A percentile compares a stretch with the other conserved stretches of the same genome.
Evolutionary conservation across 2,329 filamentous ascomycete species (phyloP).

Genomic region (Didymella keratinophila): DNA sequence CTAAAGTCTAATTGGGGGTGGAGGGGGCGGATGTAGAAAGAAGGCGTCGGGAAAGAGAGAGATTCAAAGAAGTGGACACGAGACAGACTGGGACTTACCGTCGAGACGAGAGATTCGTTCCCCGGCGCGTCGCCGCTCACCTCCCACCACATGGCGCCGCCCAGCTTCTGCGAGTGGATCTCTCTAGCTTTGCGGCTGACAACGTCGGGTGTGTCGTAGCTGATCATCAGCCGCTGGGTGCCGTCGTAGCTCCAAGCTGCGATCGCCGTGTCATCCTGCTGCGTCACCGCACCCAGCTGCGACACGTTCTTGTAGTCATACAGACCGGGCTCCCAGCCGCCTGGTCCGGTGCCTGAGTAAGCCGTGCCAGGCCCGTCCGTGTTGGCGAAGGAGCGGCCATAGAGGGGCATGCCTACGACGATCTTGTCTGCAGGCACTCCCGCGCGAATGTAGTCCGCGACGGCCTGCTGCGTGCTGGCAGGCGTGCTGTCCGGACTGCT

Average conservation of each 20-base stretch:
- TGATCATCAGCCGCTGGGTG: constrained; percentile 33
- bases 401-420: constrained; percentile 48
- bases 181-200: constrained; percentile 36
- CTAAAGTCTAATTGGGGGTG: too few relatives aligned
- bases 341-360: constrained; percentile 38
- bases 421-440: constrained; percentile 46
- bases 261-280: constrained; percentile 8
- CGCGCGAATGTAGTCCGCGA: constrained; percentile 40
- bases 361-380: constrained; percentile 45
- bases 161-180: constrained; percentile 17
- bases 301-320: too few relatives aligned
- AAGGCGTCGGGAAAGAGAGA: too few relatives aligned
- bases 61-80: too few relatives aligned
- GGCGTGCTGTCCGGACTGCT: constrained; percentile 42
- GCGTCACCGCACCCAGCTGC: too few relatives aligned
- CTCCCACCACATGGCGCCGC: too few relatives aligned
- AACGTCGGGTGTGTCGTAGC: constrained; percentile 44
- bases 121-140: too few relatives aligned
- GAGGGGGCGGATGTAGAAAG: too few relatives aligned
- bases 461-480: constrained; percentile 42
- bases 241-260: constrained; percentile 45
- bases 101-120: too few relatives aligned
- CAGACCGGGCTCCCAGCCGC: constrained; percentile 17
- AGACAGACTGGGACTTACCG: too few relatives aligned
- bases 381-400: constrained; percentile 44